phyloP scores from a whole-genome alignment of 1,284 basidiomycete genomes.

The Papiliotrema fonsecae region DNA sequence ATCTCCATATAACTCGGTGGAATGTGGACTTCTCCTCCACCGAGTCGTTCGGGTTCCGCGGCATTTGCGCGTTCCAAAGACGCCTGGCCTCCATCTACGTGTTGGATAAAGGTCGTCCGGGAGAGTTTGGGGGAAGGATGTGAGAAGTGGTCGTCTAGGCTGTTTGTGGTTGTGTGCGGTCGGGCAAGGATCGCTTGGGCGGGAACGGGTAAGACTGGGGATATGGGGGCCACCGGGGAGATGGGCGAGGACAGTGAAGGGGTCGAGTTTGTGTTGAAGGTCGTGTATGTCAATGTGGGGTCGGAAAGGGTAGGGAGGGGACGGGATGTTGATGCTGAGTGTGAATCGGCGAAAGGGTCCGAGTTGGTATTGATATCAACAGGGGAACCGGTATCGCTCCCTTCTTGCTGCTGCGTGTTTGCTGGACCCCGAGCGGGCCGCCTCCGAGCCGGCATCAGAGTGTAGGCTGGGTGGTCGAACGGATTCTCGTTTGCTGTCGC shows the following conservation, averaged over 20 bases:
- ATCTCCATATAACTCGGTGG: constrained; percentile 6
- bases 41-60: neutral
- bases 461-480: constrained; percentile 9
- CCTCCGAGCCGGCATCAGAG: neutral
- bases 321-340: neutral
- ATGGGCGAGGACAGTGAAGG: neutral
- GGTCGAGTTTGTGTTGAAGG: too few species aligned
- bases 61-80: neutral
- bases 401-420: neutral
- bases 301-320: neutral
- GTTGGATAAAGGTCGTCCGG: constrained; percentile 1
- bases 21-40: constrained; percentile 1
- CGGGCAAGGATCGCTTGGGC: neutral
- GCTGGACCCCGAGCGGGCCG: neutral
- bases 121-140: neutral
- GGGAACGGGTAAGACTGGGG: too few species aligned
- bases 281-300: too few species aligned
- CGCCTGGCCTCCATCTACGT: constrained; percentile 1
- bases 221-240: neutral
- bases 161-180: neutral
- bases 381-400: neutral
- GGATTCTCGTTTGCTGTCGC: constrained; percentile 1
- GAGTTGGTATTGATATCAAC: neutral
- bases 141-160: neutral
- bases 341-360: constrained; percentile 1